Percentiles rank a stretch among this genome's conserved stretches.
These are phyloP conservation scores for Verticillium nonalfalfae DNA, from an alignment of 2,329 filamentous ascomycete genomes.

Conservation along the genomic window DNA sequence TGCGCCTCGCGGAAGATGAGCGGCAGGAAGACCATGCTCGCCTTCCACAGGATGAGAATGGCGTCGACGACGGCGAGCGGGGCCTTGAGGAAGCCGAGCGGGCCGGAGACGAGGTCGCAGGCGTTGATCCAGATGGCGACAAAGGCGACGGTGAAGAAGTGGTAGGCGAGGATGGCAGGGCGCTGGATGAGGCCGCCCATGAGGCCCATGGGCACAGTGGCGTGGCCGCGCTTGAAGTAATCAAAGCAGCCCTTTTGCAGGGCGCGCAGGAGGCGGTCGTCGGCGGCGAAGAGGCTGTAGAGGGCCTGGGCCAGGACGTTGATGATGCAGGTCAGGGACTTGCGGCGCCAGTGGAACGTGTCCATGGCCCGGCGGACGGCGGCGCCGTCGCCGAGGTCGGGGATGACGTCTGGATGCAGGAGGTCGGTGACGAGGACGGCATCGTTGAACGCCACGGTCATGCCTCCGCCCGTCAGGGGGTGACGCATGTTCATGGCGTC, in stretches of 20 bases:
- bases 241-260: conserved; percentile 87
- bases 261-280: conserved; percentile 68
- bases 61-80: conserved; percentile 61
- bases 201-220: conserved; percentile 74
- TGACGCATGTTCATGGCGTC: conserved; percentile 99
- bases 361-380: conserved; percentile 64
- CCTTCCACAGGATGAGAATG: conserved; percentile 69
- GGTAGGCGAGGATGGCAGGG: conserved; percentile 74
- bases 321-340: conserved; percentile 77
- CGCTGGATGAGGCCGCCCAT: conserved; percentile 75
- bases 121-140: conserved; percentile 68
- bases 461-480: conserved; percentile 91
- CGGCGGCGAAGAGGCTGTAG: conserved; percentile 84
- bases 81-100: conserved; percentile 48
- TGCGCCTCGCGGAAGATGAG: conserved; percentile 62
- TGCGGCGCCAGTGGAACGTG: conserved; percentile 81
- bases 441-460: conserved; percentile 97
- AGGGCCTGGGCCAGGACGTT: conserved; percentile 97
- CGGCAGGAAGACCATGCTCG: conserved; percentile 75
- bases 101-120: conserved; percentile 28
- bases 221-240: conserved; percentile 76
- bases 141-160: conserved; percentile 93
- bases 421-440: conserved; percentile 71
- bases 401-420: conserved; percentile 62
- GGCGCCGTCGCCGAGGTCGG: conserved; percentile 59